Conservation (phyloP, 2,329 filamentous ascomycete species). For the Ceratocystis huliohia region DNA sequence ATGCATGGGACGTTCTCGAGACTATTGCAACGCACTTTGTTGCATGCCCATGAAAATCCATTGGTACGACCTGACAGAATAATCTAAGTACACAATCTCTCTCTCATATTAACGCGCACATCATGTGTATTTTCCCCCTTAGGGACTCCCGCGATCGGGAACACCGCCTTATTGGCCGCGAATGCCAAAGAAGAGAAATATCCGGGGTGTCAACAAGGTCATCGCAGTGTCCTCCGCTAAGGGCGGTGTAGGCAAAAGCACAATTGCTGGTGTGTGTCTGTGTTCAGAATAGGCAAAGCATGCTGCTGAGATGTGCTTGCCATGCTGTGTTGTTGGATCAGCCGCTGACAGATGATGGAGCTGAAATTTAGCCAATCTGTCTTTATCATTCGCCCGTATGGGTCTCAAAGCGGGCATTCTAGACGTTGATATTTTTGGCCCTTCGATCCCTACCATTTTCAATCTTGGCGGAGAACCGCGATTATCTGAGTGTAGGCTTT, state of each 20-base stretch:
- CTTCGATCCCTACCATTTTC: slow-evolving; percentile 82
- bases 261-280: slow-evolving; percentile 55
- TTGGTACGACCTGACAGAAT: slow-evolving; percentile 42
- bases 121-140: background rate
- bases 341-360: background rate
- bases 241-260: slow-evolving; percentile 95
- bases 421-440: slow-evolving; percentile 93
- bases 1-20: slow-evolving; percentile 27
- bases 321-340: background rate
- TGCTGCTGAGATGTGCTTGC: background rate
- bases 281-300: no score
- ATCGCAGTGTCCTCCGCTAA: slow-evolving; percentile 96
- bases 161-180: slow-evolving; percentile 47
- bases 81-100: no score
- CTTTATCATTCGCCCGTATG: slow-evolving; percentile 69
- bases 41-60: slow-evolving; percentile 66
- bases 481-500: slow-evolving; percentile 49
- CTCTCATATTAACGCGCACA: no score
- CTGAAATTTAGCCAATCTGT: slow-evolving; percentile 54
- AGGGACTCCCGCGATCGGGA: slow-evolving; percentile 77
- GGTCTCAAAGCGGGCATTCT: slow-evolving; percentile 77
- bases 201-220: slow-evolving; percentile 77
- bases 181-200: slow-evolving; percentile 66
- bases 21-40: slow-evolving; percentile 32
- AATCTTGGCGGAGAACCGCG: slow-evolving; percentile 68